Evolutionary conservation across 768 basidiomycete species (phyloP), one percentile per base, ranked within the genome.

Genomic region (Brasilioporus rufonigricans): DNA sequence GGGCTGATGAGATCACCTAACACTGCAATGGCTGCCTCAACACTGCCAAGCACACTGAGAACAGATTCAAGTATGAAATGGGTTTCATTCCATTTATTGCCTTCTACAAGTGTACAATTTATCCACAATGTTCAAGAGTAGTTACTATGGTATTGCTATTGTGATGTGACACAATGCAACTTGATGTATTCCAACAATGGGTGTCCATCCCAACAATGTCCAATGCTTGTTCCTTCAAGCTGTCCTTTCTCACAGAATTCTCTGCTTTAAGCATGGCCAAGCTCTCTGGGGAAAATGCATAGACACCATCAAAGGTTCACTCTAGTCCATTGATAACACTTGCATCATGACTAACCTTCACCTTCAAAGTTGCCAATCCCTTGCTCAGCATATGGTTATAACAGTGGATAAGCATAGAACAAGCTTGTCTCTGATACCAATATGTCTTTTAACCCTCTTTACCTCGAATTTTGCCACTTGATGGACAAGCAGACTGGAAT

Each of bases 181-280:
- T 41, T 26, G 32, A 24, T 41, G 23, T 43, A 40, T 32, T 41
- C 8, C 18, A 45, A 31, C 55, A 48, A 66, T 62, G 45, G 76
- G 83, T 75, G 77, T 76, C 39, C 74, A 76, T 35, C 61, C 80
- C n/a, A 73, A 73, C 67, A 88, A 92, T 66, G 84, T 89, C 5
- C 82, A 84, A 58, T 81, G 84, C 35, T 80, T 94, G 44, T 93
- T 90, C 61, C 79, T 93, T n/a, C 92, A 94, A 58, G 83, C 88
- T 0, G 72, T 92, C 21, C 73, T 93, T 24, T 89, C 90, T 21
- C 80, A 91, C 18, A 79, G 85, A 16, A 70, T 84, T 11, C 68
- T 93, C 5, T 83, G 89, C n/a, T 76, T 76, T 44, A 77, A 78
- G 21, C 77, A 91, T 3, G 89, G 85, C 0, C 76, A 82, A 47